Base-by-base conservation (phyloP, 108 stramenopile genomes). In the Mayamaea pseudoterrestris region DNA sequence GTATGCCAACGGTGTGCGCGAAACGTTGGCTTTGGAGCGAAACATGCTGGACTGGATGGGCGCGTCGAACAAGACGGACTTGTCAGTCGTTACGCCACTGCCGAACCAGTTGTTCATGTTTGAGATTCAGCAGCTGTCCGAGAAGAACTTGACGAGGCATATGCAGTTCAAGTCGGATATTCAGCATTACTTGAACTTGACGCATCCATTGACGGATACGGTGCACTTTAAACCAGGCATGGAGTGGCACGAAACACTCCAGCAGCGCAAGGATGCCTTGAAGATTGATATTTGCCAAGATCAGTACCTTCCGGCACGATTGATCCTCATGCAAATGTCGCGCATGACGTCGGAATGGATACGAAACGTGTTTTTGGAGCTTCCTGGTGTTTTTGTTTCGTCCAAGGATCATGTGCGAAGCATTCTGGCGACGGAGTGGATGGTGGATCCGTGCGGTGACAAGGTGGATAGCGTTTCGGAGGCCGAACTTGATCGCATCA, bases 41-140 rank as follows among this genome's bases (percentile, higher is more conserved):
- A 6, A 14, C n/a, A 24, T 14, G 5, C 44, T 20, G 26, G 5
- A 5, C 5, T 44, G 44, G 44, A 26, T 27, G 24, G 26, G 26
- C 9, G 21, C 26, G 5, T 44, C 44, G 5, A n/a, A n/a, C n/a
- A n/a, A n/a, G n/a, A n/a, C n/a, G n/a, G n/a, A n/a, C n/a, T n/a
- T n/a, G n/a, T n/a, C n/a, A n/a, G 5, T 2, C 3, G 17, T 44
- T 3, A 30, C 44, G 3, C n/a, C 14, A 20, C 20, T 44, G 1
- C 61, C 61, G n/a, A 62, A 62, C 49, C 61, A 46, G n/a, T 24
- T 62, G 4, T 62, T 62, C 34, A 42, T 62, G 5, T 49, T 34
- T 29, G 61, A 62, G 14, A 44, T 45, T 4, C 2, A 34, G 16
- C 61, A 57, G 30, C 18, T 56, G 41, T 13, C 27, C n/a, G 55